Percentiles rank a stretch among this genome's conserved stretches.
Evolutionary conservation across 179 eudicot genomes (phyloP).

Genomic region (Sideroxylon spinosum): DNA sequence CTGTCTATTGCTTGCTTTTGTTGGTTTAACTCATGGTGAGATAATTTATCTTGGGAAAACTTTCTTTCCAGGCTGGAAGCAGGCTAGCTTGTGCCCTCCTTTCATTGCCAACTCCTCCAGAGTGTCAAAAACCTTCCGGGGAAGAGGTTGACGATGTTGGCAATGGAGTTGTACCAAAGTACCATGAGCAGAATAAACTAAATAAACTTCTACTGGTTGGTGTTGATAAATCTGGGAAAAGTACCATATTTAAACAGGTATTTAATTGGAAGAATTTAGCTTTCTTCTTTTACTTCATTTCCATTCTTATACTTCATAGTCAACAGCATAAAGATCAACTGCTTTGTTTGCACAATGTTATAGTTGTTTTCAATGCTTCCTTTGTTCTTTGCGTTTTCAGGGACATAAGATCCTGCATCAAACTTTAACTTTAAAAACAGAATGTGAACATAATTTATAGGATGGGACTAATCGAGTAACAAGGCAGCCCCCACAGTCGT

Average conservation of each 20-base stretch:
- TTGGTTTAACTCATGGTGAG: not conserved
- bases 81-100: slow-evolving; percentile 56
- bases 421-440: not conserved
- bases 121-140: slow-evolving; percentile 23
- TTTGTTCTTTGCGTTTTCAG: not conserved
- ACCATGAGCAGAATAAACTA: slow-evolving; percentile 33
- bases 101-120: slow-evolving; percentile 81
- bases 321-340: not conserved
- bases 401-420: not conserved
- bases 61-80: slow-evolving; percentile 51
- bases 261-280: not conserved
- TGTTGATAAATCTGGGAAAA: slow-evolving; percentile 70
- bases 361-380: not conserved
- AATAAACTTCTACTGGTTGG: slow-evolving; percentile 79
- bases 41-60: not conserved
- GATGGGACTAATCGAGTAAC: no score
- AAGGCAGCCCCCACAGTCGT: no score
- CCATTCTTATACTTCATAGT: not conserved
- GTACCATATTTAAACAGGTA: slow-evolving; percentile 93
- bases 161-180: slow-evolving; percentile 31
- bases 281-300: slow-evolving; percentile 6
- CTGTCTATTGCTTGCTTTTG: slow-evolving; percentile 9
- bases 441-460: no score
- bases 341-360: not conserved
- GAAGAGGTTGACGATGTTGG: slow-evolving; percentile 29